Percentiles rank a stretch among this genome's conserved stretches.
Conservation (phyloP, 2,329 filamentous ascomycete genomes). For the Ophiostoma ulmi region DNA sequence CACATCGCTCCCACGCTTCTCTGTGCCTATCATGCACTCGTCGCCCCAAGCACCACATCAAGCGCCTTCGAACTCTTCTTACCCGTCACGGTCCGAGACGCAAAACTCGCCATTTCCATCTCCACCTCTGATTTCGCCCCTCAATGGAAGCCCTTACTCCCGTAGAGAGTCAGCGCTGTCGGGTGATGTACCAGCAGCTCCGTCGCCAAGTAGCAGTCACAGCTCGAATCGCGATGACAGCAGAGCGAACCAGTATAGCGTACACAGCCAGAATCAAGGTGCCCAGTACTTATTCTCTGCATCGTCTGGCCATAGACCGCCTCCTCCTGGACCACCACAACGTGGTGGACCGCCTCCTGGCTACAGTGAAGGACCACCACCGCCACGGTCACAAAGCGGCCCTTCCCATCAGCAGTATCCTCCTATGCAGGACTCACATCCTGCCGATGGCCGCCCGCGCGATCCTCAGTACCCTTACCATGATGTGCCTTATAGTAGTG, state of each 20-base stretch:
- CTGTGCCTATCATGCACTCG: neutral
- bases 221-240: neutral
- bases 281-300: neutral
- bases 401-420: neutral
- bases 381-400: neutral
- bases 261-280: neutral
- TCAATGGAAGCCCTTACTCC: neutral
- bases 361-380: neutral
- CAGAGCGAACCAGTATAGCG: neutral
- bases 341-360: neutral
- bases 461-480: neutral
- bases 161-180: conserved; percentile 15
- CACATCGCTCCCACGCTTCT: neutral
- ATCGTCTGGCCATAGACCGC: neutral
- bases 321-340: neutral
- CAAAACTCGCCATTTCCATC: conserved; percentile 15
- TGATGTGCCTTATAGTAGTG: neutral
- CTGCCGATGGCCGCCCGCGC: neutral
- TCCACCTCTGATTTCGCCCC: conserved; percentile 8
- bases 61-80: neutral
- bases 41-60: neutral
- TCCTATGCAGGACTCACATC: neutral
- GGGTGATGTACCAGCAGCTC: neutral
- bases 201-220: conserved; percentile 3
- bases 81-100: conserved; percentile 8